These are phyloP conservation scores for Hibiscus tridactylites DNA, from an alignment of 345 rosid species.

Conservation along the genomic window DNA sequence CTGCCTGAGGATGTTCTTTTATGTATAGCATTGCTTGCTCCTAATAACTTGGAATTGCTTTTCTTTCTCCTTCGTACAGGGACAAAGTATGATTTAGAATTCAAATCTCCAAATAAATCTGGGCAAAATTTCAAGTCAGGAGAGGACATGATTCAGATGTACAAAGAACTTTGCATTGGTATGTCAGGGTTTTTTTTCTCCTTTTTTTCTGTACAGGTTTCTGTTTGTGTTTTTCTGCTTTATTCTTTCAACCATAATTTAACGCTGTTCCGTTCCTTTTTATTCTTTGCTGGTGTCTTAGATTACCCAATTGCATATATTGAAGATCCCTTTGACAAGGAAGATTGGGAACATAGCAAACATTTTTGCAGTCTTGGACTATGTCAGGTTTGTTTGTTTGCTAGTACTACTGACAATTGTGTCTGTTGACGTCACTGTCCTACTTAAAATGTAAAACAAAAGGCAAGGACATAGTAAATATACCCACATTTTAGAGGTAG, in stretches of 20 bases:
- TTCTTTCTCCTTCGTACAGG: conserved; percentile 32
- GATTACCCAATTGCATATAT: conserved; percentile 80
- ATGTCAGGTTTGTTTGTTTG: conserved; percentile 65
- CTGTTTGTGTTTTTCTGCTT: background rate
- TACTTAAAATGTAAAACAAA: background rate
- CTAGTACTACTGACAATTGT: background rate
- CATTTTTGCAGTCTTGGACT: conserved; percentile 63
- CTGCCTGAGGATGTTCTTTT: conserved; percentile 4
- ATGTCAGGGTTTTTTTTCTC: conserved; percentile 2
- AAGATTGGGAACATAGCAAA: conserved; percentile 93
- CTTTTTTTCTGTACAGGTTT: conserved; percentile 4
- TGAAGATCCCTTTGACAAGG: conserved; percentile 98
- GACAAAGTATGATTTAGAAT: conserved; percentile 88
- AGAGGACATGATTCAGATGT: conserved; percentile 91
- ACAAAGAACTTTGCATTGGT: conserved; percentile 79
- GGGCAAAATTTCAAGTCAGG: conserved; percentile 90
- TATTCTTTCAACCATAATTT: conserved; percentile 4
- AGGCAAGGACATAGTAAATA: background rate
- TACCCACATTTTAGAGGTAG: background rate
- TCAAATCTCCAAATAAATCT: conserved; percentile 54
- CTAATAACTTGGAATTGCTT: background rate
- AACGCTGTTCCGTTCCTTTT: conserved; percentile 6
- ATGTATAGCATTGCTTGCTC: background rate
- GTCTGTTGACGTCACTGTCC: background rate
- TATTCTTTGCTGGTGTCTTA: conserved; percentile 22